Conservation (phyloP, 768 basidiomycete genomes). For the Pholiota molesta region DNA sequence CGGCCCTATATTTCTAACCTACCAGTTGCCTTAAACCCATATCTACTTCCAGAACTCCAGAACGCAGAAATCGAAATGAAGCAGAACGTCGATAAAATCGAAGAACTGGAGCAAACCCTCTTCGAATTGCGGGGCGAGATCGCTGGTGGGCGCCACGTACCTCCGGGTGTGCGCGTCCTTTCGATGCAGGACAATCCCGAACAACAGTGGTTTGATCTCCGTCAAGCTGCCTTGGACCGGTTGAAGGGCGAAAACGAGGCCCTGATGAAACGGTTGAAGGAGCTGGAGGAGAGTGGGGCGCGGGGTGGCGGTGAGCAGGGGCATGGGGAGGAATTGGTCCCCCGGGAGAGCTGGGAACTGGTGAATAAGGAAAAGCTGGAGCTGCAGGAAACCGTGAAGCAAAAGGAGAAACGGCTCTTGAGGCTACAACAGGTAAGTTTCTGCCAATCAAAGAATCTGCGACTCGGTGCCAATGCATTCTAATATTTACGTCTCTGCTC, state of each 20-base stretch:
- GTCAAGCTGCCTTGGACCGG: conserved; percentile 74
- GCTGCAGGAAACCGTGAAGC: conserved; percentile 62
- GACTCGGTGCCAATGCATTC: not conserved
- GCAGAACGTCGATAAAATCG: conserved; percentile 55
- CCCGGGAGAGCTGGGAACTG: conserved; percentile 79
- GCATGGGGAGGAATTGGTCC: conserved; percentile 53
- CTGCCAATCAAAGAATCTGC: not conserved
- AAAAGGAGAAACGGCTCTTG: conserved; percentile 82
- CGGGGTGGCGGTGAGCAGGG: conserved; percentile 12
- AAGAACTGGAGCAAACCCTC: conserved; percentile 74
- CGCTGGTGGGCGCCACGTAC: conserved; percentile 73
- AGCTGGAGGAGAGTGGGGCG: conserved; percentile 49
- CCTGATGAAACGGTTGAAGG: conserved; percentile 65
- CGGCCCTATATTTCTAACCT: not conserved
- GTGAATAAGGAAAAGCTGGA: conserved; percentile 70
- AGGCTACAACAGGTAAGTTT: conserved; percentile 75
- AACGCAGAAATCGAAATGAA: conserved; percentile 37
- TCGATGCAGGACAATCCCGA: conserved; percentile 80
- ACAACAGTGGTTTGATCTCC: conserved; percentile 76
- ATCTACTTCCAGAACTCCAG: conserved; percentile 42
- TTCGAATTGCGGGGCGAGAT: conserved; percentile 81
- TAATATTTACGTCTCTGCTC: not conserved
- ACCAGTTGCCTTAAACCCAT: not conserved
- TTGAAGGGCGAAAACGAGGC: conserved; percentile 85
- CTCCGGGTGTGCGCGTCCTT: conserved; percentile 71